phyloP scores from a whole-genome alignment of 768 basidiomycete species.

The Leccinum disarticulatum region DNA sequence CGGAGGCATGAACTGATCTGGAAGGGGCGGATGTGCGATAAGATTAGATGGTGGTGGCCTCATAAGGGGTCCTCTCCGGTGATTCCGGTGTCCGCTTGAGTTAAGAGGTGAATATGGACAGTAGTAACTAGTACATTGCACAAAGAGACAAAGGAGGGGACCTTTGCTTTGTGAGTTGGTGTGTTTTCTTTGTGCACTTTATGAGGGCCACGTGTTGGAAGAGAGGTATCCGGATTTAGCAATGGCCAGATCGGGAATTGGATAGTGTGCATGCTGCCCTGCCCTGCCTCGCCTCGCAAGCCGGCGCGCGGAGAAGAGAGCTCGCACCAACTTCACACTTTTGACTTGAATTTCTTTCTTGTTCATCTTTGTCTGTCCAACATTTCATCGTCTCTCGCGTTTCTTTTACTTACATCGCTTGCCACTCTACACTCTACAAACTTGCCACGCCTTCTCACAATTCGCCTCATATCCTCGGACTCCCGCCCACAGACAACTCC shows the following conservation, averaged over 20 bases:
- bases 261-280: slow-evolving; percentile 21
- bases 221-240: slow-evolving; percentile 26
- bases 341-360: not conserved
- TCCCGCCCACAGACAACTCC: not conserved
- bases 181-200: not conserved
- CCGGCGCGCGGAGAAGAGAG: slow-evolving; percentile 26
- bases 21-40: slow-evolving; percentile 21
- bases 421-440: not conserved
- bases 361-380: not conserved
- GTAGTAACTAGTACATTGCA: not conserved
- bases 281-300: slow-evolving; percentile 35
- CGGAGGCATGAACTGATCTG: slow-evolving; percentile 18
- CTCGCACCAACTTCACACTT: not conserved
- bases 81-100: not conserved
- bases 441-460: not conserved
- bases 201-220: slow-evolving; percentile 28
- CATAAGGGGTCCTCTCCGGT: slow-evolving; percentile 4
- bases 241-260: slow-evolving; percentile 29
- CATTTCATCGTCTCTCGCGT: not conserved
- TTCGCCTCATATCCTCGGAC: not conserved
- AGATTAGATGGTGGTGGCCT: slow-evolving; percentile 29
- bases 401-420: not conserved
- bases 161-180: not conserved
- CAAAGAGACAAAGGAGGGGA: slow-evolving; percentile 10
- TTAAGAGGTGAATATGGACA: not conserved